A percentile compares a stretch with the other conserved stretches of the same genome.
phyloP scores from a whole-genome alignment of 306 rosid species.

The Malus sieversii region DNA sequence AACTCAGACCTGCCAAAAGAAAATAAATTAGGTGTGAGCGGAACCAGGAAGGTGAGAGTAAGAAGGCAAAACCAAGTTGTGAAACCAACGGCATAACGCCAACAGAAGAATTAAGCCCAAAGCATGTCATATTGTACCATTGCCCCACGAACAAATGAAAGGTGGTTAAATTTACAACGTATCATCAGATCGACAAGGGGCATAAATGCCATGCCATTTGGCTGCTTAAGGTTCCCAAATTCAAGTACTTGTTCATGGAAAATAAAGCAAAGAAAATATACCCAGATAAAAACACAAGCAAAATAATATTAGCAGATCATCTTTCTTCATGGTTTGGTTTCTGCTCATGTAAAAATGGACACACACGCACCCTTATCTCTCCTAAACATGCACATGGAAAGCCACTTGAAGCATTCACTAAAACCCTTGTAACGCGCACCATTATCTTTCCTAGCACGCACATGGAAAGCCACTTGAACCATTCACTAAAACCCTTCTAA shows the following conservation, averaged over 20 bases:
- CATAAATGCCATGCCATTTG: not conserved
- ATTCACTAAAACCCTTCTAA: not conserved
- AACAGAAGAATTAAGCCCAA: not conserved
- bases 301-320: not conserved
- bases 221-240: not conserved
- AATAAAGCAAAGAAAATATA: not conserved
- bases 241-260: not conserved
- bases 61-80: not conserved
- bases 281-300: not conserved
- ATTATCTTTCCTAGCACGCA: too few relatives aligned
- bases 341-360: not conserved
- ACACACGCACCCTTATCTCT: not conserved
- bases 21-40: not conserved
- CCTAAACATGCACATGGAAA: not conserved
- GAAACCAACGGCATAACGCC: not conserved
- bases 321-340: not conserved
- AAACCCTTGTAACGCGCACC: too few relatives aligned
- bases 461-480: not conserved
- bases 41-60: not conserved
- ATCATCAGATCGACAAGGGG: not conserved
- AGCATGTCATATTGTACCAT: not conserved
- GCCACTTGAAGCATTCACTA: not conserved
- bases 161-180: not conserved
- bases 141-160: not conserved
- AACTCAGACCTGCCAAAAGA: constrained; percentile 67